These are phyloP conservation scores for Butyriboletus loyo DNA, from an alignment of 768 basidiomycete species.

Conservation along the genomic window DNA sequence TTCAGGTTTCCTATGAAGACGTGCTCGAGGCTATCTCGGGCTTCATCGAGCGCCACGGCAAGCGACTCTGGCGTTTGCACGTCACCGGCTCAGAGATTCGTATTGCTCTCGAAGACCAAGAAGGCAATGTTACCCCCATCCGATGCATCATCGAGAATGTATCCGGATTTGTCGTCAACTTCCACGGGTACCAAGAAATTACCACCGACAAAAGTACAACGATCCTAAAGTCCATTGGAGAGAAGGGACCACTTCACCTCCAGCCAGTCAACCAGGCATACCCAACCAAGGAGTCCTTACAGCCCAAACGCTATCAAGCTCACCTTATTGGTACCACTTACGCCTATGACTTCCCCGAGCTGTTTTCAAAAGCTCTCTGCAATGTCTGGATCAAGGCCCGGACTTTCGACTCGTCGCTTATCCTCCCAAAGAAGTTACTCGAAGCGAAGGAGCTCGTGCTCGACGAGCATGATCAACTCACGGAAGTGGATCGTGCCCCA, in stretches of 20 bases:
- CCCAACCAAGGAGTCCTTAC: slow-evolving; percentile 95
- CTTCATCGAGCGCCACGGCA: slow-evolving; percentile 98
- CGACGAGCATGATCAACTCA: slow-evolving; percentile 88
- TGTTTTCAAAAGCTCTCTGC: slow-evolving; percentile 95
- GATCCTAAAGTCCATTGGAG: slow-evolving; percentile 96
- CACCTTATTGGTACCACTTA: slow-evolving; percentile 98
- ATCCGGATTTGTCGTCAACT: slow-evolving; percentile 98
- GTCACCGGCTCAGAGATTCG: slow-evolving; percentile 98
- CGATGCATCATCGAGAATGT: slow-evolving; percentile 99
- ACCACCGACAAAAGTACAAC: slow-evolving; percentile 92
- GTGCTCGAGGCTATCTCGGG: slow-evolving; percentile 97
- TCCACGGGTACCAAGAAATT: slow-evolving; percentile 97
- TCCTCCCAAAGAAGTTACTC: slow-evolving; percentile 73
- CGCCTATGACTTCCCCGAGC: slow-evolving; percentile 98
- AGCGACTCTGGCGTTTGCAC: slow-evolving; percentile 95
- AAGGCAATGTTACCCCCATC: slow-evolving; percentile 94
- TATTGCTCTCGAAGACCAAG: slow-evolving; percentile 88
- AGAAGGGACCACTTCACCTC: slow-evolving; percentile 94
- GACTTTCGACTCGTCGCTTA: slow-evolving; percentile 58
- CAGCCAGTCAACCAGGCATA: slow-evolving; percentile 93
- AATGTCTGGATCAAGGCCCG: slow-evolving; percentile 85
- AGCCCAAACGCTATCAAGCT: slow-evolving; percentile 98
- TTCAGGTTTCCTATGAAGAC: slow-evolving; percentile 93
- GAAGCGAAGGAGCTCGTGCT: slow-evolving; percentile 88
- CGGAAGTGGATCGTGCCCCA: slow-evolving; percentile 87